Evolutionary conservation across 1,284 basidiomycete species (phyloP).

Genomic region (Calocybe gambosa): DNA sequence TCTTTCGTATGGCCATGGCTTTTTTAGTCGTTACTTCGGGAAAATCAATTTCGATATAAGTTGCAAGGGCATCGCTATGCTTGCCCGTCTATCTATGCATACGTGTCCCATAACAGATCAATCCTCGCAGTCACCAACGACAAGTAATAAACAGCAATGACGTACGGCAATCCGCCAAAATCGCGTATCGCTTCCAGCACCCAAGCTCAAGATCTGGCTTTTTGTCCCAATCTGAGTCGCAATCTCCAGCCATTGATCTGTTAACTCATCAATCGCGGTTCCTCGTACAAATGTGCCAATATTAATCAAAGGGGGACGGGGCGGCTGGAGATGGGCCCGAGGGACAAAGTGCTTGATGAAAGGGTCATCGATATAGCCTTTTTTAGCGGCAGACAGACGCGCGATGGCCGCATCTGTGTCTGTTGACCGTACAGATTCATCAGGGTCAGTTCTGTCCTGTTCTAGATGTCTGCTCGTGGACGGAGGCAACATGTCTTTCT

Average conservation of each 20-base stretch:
- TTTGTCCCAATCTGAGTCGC: constrained; percentile 32
- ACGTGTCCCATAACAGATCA: constrained; percentile 3
- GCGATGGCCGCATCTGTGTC: constrained; percentile 44
- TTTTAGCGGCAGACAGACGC: constrained; percentile 73
- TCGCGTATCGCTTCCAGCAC: constrained; percentile 89
- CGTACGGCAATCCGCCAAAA: constrained; percentile 87
- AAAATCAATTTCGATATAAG: constrained; percentile 91
- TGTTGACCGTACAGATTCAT: constrained; percentile 37
- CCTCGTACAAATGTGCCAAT: constrained; percentile 90
- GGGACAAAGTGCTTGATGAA: constrained; percentile 62
- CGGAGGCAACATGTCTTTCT: constrained; percentile 23
- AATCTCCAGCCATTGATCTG: constrained; percentile 62
- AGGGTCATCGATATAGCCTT: constrained; percentile 72
- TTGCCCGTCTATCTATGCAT: constrained; percentile 43
- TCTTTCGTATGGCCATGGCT: constrained; percentile 75
- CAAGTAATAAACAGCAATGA: constrained; percentile 16
- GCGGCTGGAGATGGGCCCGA: constrained; percentile 54
- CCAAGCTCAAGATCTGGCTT: constrained; percentile 84
- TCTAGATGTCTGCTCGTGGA: constrained; percentile 12
- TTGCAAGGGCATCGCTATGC: constrained; percentile 38
- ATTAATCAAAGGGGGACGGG: constrained; percentile 86
- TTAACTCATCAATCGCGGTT: constrained; percentile 73
- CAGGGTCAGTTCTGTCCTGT: constrained; percentile 22
- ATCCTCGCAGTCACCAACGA: too few species aligned
- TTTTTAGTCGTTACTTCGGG: constrained; percentile 80